Evolutionary conservation across 1,284 basidiomycete genomes (phyloP).

Genomic region (Ustilago vetiveriae): DNA sequence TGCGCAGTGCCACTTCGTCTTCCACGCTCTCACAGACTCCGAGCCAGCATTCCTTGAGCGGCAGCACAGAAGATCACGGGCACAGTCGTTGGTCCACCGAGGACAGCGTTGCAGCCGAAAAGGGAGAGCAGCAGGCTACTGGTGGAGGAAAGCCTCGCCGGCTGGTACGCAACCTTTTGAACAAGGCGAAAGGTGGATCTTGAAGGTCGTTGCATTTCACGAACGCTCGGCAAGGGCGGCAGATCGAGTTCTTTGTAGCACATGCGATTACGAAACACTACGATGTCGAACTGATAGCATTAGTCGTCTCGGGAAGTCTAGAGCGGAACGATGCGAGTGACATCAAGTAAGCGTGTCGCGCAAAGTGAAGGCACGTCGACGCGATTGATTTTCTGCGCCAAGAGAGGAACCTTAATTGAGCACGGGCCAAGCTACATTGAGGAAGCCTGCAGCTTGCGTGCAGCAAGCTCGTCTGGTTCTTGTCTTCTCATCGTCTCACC

Average conservation of each 20-base stretch:
- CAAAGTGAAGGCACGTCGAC: no score
- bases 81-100: slow-evolving; percentile 25
- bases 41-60: slow-evolving; percentile 11
- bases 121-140: not conserved
- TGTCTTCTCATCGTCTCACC: no score
- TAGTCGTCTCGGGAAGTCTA: no score
- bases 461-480: no score
- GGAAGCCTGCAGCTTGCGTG: no score
- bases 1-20: slow-evolving; percentile 31
- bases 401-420: not conserved
- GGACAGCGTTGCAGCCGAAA: slow-evolving; percentile 1
- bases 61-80: slow-evolving; percentile 7
- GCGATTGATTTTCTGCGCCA: not conserved
- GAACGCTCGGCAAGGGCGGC: no score
- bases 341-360: not conserved
- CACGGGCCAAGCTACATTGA: not conserved
- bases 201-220: not conserved
- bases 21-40: slow-evolving; percentile 30
- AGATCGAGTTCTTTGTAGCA: not conserved
- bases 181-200: slow-evolving; percentile 36
- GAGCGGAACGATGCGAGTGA: no score
- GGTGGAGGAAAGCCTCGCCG: slow-evolving; percentile 11
- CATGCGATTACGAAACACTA: no score
- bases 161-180: slow-evolving; percentile 35
- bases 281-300: no score